Conservation (phyloP, 2,329 filamentous ascomycete species). For the Trichoderma gracile region DNA sequence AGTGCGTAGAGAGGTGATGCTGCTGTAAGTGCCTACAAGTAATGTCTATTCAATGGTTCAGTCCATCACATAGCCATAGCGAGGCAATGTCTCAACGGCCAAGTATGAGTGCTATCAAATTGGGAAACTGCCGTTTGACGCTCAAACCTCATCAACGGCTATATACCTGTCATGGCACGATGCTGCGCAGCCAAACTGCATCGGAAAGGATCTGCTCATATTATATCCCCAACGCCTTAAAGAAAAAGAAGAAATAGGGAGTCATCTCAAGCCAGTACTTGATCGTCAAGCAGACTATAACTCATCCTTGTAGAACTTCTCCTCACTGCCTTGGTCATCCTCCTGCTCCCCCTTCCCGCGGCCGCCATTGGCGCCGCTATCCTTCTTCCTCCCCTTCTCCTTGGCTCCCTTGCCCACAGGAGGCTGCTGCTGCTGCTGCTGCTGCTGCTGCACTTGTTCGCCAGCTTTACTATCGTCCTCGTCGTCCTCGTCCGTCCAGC, state of each 20-base stretch:
- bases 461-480: constrained; percentile 16
- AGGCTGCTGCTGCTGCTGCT: background rate
- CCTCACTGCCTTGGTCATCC: constrained; percentile 12
- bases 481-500: constrained; percentile 60
- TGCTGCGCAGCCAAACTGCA: background rate
- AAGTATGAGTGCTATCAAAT: too few species aligned
- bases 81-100: too few species aligned
- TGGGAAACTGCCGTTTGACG: too few species aligned
- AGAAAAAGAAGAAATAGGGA: background rate
- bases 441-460: constrained; percentile 1
- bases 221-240: constrained; percentile 6
- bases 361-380: background rate
- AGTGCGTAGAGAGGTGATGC: too few species aligned
- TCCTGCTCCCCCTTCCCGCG: background rate
- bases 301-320: constrained; percentile 21
- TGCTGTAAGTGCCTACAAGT: too few species aligned
- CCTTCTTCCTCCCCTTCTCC: constrained; percentile 1
- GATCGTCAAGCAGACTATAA: background rate
- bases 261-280: background rate
- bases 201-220: background rate
- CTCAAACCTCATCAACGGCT: background rate
- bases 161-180: background rate
- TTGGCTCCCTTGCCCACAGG: constrained; percentile 14
- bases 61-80: too few species aligned
- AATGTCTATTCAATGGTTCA: too few species aligned